phyloP scores from a whole-genome alignment of 257 asterid genomes.

The Fraxinus cuspidata region DNA sequence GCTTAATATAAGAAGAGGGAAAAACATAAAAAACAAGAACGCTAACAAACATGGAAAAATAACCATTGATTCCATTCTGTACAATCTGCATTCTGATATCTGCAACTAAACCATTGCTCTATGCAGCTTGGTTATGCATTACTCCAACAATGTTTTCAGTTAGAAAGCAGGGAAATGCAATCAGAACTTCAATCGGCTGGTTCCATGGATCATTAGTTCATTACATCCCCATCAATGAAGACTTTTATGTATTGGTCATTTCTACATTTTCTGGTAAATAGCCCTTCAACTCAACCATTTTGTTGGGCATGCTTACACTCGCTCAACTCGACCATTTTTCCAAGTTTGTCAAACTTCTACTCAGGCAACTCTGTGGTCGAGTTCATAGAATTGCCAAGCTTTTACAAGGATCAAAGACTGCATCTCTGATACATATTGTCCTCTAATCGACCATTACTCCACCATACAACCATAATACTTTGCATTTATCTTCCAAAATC shows the following conservation, averaged over 20 bases:
- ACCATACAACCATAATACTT: too few relatives aligned
- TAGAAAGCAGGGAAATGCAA: neutral
- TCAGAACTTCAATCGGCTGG: neutral
- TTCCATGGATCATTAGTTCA: neutral
- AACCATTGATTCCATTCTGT: neutral
- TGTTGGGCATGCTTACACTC: neutral
- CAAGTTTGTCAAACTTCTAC: neutral
- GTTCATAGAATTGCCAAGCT: neutral
- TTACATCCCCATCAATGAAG: neutral
- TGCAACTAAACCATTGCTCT: neutral
- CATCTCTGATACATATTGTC: too few relatives aligned
- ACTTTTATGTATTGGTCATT: neutral
- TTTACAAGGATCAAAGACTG: too few relatives aligned
- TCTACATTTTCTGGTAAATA: neutral
- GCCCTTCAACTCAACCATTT: neutral
- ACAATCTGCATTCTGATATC: too few relatives aligned
- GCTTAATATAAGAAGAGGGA: too few relatives aligned
- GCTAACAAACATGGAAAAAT: neutral
- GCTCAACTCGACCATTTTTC: neutral
- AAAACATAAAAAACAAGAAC: neutral
- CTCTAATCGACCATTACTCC: neutral
- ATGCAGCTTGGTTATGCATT: neutral
- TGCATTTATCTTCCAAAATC: neutral
- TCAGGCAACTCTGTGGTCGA: neutral
- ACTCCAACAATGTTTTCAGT: neutral